Evolutionary conservation across 805 yeast species (phyloP), one percentile per base, ranked within the genome.

Genomic region (Starmerella riodocensis): DNA sequence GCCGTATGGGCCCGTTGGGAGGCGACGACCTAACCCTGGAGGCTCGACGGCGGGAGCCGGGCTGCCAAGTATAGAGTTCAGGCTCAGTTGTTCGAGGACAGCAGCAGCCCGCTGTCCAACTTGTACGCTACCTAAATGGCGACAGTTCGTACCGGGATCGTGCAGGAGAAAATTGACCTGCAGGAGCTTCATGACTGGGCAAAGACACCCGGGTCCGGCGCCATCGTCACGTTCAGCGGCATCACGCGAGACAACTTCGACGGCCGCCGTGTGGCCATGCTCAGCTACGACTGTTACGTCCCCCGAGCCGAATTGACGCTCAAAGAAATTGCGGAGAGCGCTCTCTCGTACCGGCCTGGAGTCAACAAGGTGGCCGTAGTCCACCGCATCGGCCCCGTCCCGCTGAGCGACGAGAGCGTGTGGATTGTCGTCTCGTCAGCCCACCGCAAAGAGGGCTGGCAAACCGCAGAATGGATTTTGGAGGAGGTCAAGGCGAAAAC

Each of bases 361-460:
- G 45, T 50, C 12, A 23, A 13, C 0, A 61, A 58, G 29, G 57
- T 67, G 0, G 65, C 62, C 8, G 49, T 70, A 8, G 57, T 59
- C 4, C 76, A 70, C 42, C 56, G 70, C 20, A 53, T 70, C 9
- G 76, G 74, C 2, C 53, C 41, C 2, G 76, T 70, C 11, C 72
- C 73, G 0, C 62, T 68, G 4, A 48, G 54, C 42, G 66, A 67
- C 37, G 74, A 70, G 38, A 67, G 73, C 32, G 56, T 70, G 1
- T 50, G 62, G 33, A 60, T 70, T 18, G 67, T 65, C 0, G 60
- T 69, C 8, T 61, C 71, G 27, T 55, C 67, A 4, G 60, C 64
- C 1, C 74, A 70, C 47, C 54, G 75, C 19, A 50, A 59, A 29
- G 70, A 66, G 48, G 74, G 68, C 0, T 70, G 72, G 70, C 48